phyloP scores from a whole-genome alignment of 768 basidiomycete genomes.

The Galerina sulciceps region DNA sequence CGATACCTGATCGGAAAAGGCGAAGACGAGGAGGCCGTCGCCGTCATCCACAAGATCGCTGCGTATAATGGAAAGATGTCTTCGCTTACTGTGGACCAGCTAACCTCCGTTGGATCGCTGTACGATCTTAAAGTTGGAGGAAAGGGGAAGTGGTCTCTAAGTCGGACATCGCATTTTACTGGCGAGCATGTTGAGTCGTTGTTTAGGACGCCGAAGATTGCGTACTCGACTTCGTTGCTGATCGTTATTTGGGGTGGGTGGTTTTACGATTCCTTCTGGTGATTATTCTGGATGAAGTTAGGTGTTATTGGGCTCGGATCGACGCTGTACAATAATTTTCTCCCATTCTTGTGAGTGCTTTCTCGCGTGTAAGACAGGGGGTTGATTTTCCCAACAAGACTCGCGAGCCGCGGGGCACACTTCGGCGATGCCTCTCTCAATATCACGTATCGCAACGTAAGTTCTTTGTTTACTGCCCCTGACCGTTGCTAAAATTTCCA shows the following conservation, averaged over 20 bases:
- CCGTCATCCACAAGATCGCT: conserved; percentile 64
- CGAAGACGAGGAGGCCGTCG: conserved; percentile 64
- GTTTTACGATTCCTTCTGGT: background rate
- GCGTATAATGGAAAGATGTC: conserved; percentile 58
- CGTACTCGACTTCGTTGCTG: conserved; percentile 66
- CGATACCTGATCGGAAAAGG: conserved; percentile 76
- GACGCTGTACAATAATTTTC: conserved; percentile 63
- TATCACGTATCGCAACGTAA: conserved; percentile 74
- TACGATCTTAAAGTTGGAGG: conserved; percentile 6
- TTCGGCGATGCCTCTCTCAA: conserved; percentile 70
- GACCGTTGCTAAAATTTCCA: background rate
- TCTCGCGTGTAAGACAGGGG: background rate
- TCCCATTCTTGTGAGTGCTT: conserved; percentile 21
- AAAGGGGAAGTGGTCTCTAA: conserved; percentile 30
- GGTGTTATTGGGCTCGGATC: conserved; percentile 77
- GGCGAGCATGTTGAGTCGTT: conserved; percentile 55
- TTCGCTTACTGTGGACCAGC: conserved; percentile 55
- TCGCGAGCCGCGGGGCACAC: conserved; percentile 61
- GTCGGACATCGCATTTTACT: conserved; percentile 38
- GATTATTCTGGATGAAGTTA: conserved; percentile 24
- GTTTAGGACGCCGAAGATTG: conserved; percentile 67
- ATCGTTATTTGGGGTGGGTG: conserved; percentile 55
- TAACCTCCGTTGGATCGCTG: conserved; percentile 31
- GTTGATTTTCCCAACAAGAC: conserved; percentile 34
- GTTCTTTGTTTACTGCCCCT: conserved; percentile 6